These are phyloP conservation scores for Pyricularia pennisetigena DNA, from an alignment of 2,329 filamentous ascomycete genomes.

Conservation along the genomic window DNA sequence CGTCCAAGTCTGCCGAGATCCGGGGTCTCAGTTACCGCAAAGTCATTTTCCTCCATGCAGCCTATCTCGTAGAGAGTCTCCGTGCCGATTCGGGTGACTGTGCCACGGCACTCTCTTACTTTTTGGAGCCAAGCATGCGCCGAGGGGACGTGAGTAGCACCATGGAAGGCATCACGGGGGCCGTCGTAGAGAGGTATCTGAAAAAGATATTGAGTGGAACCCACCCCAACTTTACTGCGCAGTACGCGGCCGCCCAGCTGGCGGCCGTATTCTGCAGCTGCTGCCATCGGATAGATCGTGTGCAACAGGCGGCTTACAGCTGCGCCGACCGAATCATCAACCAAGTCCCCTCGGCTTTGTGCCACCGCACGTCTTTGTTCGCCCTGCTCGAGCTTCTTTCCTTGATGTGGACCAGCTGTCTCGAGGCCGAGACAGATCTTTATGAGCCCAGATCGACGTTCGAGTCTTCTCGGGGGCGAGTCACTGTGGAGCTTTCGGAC, in stretches of 20 bases:
- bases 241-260: constrained; percentile 82
- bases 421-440: constrained; percentile 89
- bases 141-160: constrained; percentile 51
- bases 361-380: constrained; percentile 83
- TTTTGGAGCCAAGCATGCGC: constrained; percentile 80
- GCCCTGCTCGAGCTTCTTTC: constrained; percentile 85
- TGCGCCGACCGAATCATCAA: constrained; percentile 81
- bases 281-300: constrained; percentile 86
- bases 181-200: constrained; percentile 72
- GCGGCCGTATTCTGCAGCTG: constrained; percentile 78
- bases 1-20: constrained; percentile 68
- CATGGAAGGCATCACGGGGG: constrained; percentile 55
- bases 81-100: constrained; percentile 82
- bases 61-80: constrained; percentile 80
- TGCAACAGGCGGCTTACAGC: constrained; percentile 75
- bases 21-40: constrained; percentile 79
- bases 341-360: constrained; percentile 80
- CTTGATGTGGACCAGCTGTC: constrained; percentile 89
- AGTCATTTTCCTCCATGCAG: constrained; percentile 83
- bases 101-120: constrained; percentile 82
- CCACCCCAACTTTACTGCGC: constrained; percentile 74
- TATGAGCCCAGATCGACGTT: constrained; percentile 82
- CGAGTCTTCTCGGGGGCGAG: constrained; percentile 64
- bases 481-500: constrained; percentile 86
- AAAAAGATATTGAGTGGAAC: constrained; percentile 61